Evolutionary conservation across 2,329 filamentous ascomycete species (phyloP).

Genomic region (Mollisiaceae sp.): DNA sequence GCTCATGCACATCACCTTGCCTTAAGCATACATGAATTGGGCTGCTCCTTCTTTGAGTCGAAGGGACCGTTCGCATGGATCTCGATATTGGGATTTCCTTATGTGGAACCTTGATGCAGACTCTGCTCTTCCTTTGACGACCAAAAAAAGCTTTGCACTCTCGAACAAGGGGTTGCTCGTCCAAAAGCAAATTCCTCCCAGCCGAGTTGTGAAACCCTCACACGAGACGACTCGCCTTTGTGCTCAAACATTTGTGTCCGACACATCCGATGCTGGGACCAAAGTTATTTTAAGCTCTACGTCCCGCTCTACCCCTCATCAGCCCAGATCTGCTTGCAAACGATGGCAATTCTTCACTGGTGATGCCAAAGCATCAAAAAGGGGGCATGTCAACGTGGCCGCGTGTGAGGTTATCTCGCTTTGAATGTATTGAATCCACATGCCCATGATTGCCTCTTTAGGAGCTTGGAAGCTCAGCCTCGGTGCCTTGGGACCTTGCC

Average conservation of each 20-base stretch:
- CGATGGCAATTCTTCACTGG: neutral
- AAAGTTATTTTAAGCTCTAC: conserved; percentile 1
- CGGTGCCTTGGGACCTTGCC: conserved; percentile 4
- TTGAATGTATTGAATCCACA: conserved; percentile 2
- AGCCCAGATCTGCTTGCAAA: neutral
- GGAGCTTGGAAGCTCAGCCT: conserved; percentile 4
- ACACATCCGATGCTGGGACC: neutral
- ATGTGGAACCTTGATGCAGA: neutral
- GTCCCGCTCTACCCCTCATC: neutral
- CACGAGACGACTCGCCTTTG: conserved; percentile 5
- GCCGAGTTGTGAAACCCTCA: neutral
- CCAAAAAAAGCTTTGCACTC: conserved; percentile 1
- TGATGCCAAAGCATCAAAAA: conserved; percentile 2
- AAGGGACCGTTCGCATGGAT: neutral
- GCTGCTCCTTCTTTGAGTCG: neutral
- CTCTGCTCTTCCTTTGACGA: neutral
- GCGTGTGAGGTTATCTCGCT: neutral
- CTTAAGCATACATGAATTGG: neutral
- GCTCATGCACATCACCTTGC: neutral
- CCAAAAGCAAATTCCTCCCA: neutral
- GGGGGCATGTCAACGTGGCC: neutral
- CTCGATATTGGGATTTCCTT: neutral
- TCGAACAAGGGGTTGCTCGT: conserved; percentile 6
- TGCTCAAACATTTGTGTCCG: neutral
- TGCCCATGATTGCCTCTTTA: neutral